A percentile compares a stretch with the other conserved stretches of the same genome.
Evolutionary conservation across 192 early-diverging fungal genomes (phyloP).

Genomic region (Entomortierella beljakovae): DNA sequence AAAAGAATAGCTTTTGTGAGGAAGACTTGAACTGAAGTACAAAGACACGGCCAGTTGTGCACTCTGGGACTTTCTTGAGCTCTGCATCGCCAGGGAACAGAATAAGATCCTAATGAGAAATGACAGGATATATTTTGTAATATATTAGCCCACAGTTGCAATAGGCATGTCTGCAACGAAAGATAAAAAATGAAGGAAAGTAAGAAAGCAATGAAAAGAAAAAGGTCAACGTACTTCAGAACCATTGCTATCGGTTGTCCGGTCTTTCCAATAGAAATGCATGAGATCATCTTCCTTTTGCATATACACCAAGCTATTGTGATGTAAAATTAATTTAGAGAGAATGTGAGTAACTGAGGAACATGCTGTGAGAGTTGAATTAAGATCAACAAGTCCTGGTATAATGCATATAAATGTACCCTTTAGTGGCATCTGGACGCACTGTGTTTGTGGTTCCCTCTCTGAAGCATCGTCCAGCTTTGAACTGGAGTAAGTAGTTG

Average conservation of each 20-base stretch:
- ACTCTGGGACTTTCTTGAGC: conserved; percentile 62
- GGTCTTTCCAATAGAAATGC: conserved; percentile 87
- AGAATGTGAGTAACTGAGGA: not conserved
- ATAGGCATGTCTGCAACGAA: too few species aligned
- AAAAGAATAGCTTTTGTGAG: conserved; percentile 83
- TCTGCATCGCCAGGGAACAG: conserved; percentile 86
- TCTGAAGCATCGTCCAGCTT: conserved; percentile 76
- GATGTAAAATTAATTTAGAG: not conserved
- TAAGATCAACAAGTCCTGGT: not conserved
- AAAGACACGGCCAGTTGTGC: conserved; percentile 78
- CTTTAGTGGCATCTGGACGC: conserved; percentile 79
- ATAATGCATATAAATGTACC: conserved; percentile 50
- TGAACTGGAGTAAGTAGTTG: conserved; percentile 68
- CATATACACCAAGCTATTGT: conserved; percentile 68
- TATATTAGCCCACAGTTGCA: too few species aligned
- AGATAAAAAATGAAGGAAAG: too few species aligned
- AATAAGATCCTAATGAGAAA: conserved; percentile 64
- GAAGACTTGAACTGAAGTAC: conserved; percentile 87
- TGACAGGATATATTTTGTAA: too few species aligned
- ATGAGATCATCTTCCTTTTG: conserved; percentile 77
- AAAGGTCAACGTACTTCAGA: conserved; percentile 20
- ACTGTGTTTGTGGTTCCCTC: conserved; percentile 74
- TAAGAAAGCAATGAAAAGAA: not conserved
- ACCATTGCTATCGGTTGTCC: conserved; percentile 65
- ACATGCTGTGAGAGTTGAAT: not conserved